Base-by-base conservation (phyloP, 139 green algal genomes). In the Gonium pectorale region DNA sequence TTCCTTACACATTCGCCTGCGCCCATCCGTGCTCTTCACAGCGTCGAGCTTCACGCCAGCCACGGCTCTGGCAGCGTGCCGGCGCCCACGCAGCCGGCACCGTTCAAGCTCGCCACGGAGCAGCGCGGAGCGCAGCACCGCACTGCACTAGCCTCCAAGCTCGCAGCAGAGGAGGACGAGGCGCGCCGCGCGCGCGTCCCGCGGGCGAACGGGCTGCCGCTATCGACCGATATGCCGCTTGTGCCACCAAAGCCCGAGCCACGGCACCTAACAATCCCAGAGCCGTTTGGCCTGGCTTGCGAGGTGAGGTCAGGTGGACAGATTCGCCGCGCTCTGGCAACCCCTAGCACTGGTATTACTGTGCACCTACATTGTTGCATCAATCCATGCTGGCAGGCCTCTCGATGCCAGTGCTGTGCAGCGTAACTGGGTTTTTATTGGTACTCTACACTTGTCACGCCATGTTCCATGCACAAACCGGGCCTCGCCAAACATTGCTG, bases 271-370 rank as follows among this genome's bases (percentile, higher is more conserved):
- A 95, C 92, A 2, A 59, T 93, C 56, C 89, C 88, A 1, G 60
- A 92, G 35, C 91, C 91, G 3, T 95, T 95, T 33, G 31, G n/a
- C 0, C 83, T 94, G 64, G 72, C 67, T 7, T 92, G 87, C 31
- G 87, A 95, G 74, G 80, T 82, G 40, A 26, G 86, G 5, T 77
- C n/a, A n/a, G n/a, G n/a, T n/a, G n/a, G n/a, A n/a, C n/a, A n/a
- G n/a, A n/a, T n/a, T n/a, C n/a, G n/a, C n/a, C n/a, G n/a, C n/a
- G n/a, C n/a, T n/a, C n/a, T n/a, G n/a, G n/a, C n/a, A n/a, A n/a
- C n/a, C n/a, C n/a, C n/a, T n/a, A n/a, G n/a, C n/a, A n/a, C n/a
- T n/a, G n/a, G n/a, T n/a, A n/a, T n/a, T n/a, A n/a, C n/a, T n/a
- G n/a, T n/a, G n/a, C n/a, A n/a, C n/a, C n/a, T n/a, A n/a, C n/a